These are phyloP conservation scores for Brassica carinata DNA, from an alignment of 345 rosid genomes.

Conservation along the genomic window DNA sequence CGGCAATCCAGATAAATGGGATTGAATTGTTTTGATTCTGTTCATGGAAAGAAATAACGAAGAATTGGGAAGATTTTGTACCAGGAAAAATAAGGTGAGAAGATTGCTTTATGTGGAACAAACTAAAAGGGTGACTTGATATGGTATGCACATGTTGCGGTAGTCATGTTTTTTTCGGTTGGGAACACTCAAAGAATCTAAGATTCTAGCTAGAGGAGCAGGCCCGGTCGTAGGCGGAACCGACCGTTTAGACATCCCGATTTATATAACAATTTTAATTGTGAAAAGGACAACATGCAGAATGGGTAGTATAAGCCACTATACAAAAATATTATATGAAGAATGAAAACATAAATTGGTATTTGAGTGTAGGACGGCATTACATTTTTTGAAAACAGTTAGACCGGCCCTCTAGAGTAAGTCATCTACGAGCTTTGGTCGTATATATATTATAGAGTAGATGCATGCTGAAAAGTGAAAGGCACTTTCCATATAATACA, in stretches of 20 bases:
- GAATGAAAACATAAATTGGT: too few species aligned
- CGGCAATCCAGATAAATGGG: conserved; percentile 27
- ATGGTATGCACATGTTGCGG: conserved; percentile 40
- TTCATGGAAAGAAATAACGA: conserved; percentile 40
- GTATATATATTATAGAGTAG: conserved; percentile 29
- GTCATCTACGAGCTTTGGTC: conserved; percentile 30
- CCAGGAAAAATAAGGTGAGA: conserved; percentile 27
- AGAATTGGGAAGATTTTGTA: conserved; percentile 43
- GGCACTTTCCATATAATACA: conserved; percentile 1
- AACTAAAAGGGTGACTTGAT: conserved; percentile 42
- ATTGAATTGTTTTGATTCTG: conserved; percentile 29
- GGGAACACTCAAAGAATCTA: conserved; percentile 21
- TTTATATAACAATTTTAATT: too few species aligned
- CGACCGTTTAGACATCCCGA: too few species aligned
- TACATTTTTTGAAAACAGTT: too few species aligned
- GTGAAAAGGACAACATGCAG: too few species aligned
- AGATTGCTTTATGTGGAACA: conserved; percentile 39
- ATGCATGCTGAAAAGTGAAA: conserved; percentile 37
- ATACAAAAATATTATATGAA: too few species aligned
- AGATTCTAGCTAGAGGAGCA: neutral
- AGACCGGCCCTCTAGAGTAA: neutral
- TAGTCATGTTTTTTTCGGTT: conserved; percentile 23
- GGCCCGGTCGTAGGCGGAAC: too few species aligned
- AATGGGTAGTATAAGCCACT: too few species aligned
- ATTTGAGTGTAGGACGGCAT: too few species aligned